phyloP scores from a whole-genome alignment of 768 basidiomycete genomes.

The Termitomyces sp. region DNA sequence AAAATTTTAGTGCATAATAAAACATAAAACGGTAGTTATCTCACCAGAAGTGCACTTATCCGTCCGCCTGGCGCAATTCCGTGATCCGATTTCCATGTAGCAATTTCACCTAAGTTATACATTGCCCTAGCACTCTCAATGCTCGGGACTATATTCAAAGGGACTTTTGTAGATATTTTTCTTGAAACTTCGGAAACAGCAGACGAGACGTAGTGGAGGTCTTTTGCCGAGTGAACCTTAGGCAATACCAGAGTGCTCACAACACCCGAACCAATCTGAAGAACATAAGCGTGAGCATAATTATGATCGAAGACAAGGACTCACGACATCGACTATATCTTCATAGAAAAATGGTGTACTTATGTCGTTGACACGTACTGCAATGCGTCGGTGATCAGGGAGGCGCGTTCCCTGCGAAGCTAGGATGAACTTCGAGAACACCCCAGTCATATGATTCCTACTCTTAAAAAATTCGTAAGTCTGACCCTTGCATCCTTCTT shows the following conservation, averaged over 20 bases:
- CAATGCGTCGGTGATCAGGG: conserved; percentile 46
- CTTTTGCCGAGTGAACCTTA: conserved; percentile 68
- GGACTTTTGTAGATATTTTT: conserved; percentile 18
- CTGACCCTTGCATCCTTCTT: conserved; percentile 55
- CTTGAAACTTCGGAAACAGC: conserved; percentile 30
- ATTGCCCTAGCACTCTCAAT: conserved; percentile 80
- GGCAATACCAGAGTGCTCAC: conserved; percentile 76
- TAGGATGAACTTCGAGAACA: not conserved
- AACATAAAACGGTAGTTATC: conserved; percentile 17
- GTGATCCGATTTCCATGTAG: conserved; percentile 53
- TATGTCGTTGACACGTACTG: conserved; percentile 66
- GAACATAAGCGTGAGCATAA: not conserved
- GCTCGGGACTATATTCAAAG: conserved; percentile 65
- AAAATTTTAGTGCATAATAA: not conserved
- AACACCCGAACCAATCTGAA: conserved; percentile 25
- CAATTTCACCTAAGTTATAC: conserved; percentile 64
- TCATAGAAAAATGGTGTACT: conserved; percentile 59
- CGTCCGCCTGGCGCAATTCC: conserved; percentile 44
- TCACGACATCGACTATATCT: conserved; percentile 59
- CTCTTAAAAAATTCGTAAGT: conserved; percentile 51
- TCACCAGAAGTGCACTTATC: conserved; percentile 61
- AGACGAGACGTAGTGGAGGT: conserved; percentile 57
- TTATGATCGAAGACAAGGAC: conserved; percentile 4
- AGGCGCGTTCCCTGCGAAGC: conserved; percentile 23
- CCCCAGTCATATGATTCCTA: conserved; percentile 19